Evolutionary conservation across 306 rosid genomes (phyloP).

Genomic region (Quercus parvula): DNA sequence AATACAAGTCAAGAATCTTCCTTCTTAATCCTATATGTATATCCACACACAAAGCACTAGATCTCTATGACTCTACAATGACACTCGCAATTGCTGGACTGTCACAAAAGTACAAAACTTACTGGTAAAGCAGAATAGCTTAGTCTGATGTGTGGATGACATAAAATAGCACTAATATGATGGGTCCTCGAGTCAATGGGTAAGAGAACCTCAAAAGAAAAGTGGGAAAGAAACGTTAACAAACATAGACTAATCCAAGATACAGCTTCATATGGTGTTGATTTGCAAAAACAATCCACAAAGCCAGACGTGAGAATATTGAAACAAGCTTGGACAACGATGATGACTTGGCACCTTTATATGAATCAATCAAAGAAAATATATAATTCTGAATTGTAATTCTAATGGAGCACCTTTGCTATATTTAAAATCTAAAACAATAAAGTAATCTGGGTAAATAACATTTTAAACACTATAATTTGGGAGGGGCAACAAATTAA

Average conservation of each 20-base stretch:
- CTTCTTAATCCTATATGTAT: no score
- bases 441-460: no score
- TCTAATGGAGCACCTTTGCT: neutral
- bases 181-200: neutral
- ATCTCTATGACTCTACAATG: no score
- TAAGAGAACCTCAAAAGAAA: neutral
- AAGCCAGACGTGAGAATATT: neutral
- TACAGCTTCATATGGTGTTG: neutral
- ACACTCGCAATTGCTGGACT: no score
- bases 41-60: no score
- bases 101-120: neutral
- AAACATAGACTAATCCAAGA: neutral
- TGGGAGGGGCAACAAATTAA: no score
- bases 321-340: neutral
- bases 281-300: neutral
- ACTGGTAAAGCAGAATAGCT: neutral
- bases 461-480: no score
- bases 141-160: neutral
- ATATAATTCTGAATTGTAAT: neutral
- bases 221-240: neutral
- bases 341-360: neutral
- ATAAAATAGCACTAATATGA: neutral
- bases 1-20: no score
- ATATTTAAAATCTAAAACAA: constrained; percentile 5
- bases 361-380: neutral